Evolutionary conservation across 768 basidiomycete species (phyloP), one percentile per base, ranked within the genome.

Genomic region (Phanerochaete carnosa): DNA sequence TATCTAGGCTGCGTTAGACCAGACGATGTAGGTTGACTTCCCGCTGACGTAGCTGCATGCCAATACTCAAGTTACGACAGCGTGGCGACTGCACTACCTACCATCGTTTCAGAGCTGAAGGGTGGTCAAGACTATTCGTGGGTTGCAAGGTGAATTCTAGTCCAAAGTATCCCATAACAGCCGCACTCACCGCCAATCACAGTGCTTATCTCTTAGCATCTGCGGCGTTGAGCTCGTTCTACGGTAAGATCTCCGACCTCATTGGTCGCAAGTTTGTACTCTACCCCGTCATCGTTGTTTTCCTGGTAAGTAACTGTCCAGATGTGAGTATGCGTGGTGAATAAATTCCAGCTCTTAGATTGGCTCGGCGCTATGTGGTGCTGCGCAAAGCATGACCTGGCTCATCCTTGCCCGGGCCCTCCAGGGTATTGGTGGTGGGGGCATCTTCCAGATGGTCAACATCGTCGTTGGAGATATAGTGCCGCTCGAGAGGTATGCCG

Each of bases 31-130:
- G 68, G 65, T 12, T 30, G 37, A n/a, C 3, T 22, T 22, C 12
- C 28, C 43, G 23, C 32, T 61, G 1, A 60, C 39, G 13, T 47
- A 7, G 19, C 19, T 12, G 8, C 4, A 19, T 4, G 16, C 39
- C 19, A 19, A 43, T 19, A 22, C 33, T 25, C 8, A 13, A 35
- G 26, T n/a, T 23, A 11, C 49, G 32, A 28, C 37, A 65, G 64
- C 60, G 84, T 90, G 12, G 83, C 88, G 11, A 90, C 89, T 7
- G 89, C 89, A n/a, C 73, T 91, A 30, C 89, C 89, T 1, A 89
- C 87, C 0, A 90, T 92, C 53, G 85, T 89, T 12, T 70, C 66
- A n/a, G 69, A 87, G 25, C 78, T 91, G 0, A 83, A 86, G 46
- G 88, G 85, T 28, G 86, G 85, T 5, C 78, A 70, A 15, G 76